Evolutionary conservation across 1,139 yeast species (phyloP), one percentile per base, ranked within the genome.

Genomic region (Suhomyces atakaporum): DNA sequence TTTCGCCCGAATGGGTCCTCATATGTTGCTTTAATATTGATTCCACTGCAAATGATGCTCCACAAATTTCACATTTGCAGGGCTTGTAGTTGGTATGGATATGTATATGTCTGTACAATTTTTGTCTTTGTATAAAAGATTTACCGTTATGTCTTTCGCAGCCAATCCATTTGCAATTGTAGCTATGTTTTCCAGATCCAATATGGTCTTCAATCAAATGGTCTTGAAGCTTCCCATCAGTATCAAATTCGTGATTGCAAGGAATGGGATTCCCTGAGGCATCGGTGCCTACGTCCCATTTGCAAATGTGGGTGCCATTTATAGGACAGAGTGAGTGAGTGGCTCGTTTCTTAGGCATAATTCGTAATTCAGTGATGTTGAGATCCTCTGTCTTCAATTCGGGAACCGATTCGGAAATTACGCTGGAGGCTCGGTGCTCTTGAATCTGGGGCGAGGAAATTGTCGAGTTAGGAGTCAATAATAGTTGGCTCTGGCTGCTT

Each of bases 61-160:
- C 79, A 58, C 97, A 89, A 1, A 75, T 58, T 3, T 69, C 59
- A 60, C 97, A 89, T 43, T 65, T 62, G 55, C 76, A 84, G 0
- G 96, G 96, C 54, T 81, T 83, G 59, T 83, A 79, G 43, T 84
- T 81, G 1, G 97, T 87, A 58, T 92, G 98, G 3, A 84, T 82
- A 56, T 85, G 94, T 31, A 92, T 65, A 60, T 92, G 98, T 31
- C 98, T 76, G 18, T 84, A 63, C 12, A 89, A 67, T 58, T 92
- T 92, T 51, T 92, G 98, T 26, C 94, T 71, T 56, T 92, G 97
- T 12, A 76, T 63, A 53, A 92, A 92, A 2, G 73, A 72, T 45
- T 78, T 73, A 9, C 77, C 77, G 16, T 70, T 63, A 30, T 68
- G 69, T 30, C 97, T 76, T 13, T 75, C 76, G 58, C 98, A 92